A percentile compares a stretch with the other conserved stretches of the same genome.
Evolutionary conservation across 805 yeast genomes (phyloP).

Genomic region (Candida argentea): DNA sequence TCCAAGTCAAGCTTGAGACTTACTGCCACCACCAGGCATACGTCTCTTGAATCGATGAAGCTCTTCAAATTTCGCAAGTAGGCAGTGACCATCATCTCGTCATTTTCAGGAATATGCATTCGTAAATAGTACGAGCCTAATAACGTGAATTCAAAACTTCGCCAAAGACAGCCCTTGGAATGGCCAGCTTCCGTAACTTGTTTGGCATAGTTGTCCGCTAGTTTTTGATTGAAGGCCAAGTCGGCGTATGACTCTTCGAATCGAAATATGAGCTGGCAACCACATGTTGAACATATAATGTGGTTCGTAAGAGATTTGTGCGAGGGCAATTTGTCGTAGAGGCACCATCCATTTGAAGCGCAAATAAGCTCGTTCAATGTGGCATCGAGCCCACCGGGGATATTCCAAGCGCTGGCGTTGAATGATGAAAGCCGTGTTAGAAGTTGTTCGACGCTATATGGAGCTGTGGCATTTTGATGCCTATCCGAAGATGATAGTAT

Average conservation of each 20-base stretch:
- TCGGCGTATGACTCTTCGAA: constrained; percentile 42
- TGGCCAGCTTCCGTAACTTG: constrained; percentile 20
- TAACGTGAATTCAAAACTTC: constrained; percentile 22
- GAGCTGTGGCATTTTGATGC: too few relatives aligned
- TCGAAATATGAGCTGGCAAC: constrained; percentile 16
- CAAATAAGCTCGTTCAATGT: constrained; percentile 37
- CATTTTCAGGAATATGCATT: constrained; percentile 21
- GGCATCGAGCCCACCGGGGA: constrained; percentile 13
- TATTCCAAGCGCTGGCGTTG: constrained; percentile 38
- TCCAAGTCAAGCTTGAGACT: constrained; percentile 3
- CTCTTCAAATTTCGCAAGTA: constrained; percentile 20
- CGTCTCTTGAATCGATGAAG: constrained; percentile 15
- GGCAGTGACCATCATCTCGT: constrained; percentile 16
- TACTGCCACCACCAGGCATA: constrained; percentile 7
- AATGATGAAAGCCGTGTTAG: constrained; percentile 34
- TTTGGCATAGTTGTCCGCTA: constrained; percentile 11
- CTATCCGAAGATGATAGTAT: too few relatives aligned
- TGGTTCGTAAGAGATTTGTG: constrained; percentile 17
- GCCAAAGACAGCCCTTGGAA: constrained; percentile 25
- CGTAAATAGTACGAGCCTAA: constrained; percentile 24
- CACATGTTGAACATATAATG: constrained; percentile 24
- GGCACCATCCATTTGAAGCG: constrained; percentile 45
- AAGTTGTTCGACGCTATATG: constrained; percentile 25
- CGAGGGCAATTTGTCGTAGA: constrained; percentile 24
- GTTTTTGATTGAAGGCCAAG: constrained; percentile 27